Conservation (phyloP, 2,329 filamentous ascomycete species). For the Hypoxylon sp. region DNA sequence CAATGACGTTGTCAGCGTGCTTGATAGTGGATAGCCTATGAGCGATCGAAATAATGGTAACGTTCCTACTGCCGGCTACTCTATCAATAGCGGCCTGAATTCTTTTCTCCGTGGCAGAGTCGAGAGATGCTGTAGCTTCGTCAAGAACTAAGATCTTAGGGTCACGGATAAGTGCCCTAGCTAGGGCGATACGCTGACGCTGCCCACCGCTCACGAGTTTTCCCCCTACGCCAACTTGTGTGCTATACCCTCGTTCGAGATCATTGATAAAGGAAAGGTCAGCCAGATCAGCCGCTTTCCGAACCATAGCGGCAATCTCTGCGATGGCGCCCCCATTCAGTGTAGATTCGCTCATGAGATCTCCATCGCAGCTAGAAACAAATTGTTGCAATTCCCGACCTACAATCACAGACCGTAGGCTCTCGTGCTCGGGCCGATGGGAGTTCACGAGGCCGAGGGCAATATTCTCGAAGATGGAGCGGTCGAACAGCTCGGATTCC, state of each 20-base stretch:
- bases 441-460: constrained; percentile 65
- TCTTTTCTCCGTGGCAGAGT: constrained; percentile 69
- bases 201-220: constrained; percentile 72
- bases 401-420: constrained; percentile 59
- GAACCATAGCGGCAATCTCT: constrained; percentile 64
- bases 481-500: constrained; percentile 61
- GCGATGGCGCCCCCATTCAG: constrained; percentile 45
- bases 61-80: constrained; percentile 60
- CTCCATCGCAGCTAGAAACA: constrained; percentile 54
- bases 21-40: constrained; percentile 71
- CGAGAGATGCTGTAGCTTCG: constrained; percentile 73
- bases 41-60: constrained; percentile 76
- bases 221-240: constrained; percentile 67
- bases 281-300: constrained; percentile 66
- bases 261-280: constrained; percentile 68
- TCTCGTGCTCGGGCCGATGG: constrained; percentile 56
- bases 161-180: constrained; percentile 70
- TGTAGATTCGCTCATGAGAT: constrained; percentile 44
- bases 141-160: constrained; percentile 72
- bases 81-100: constrained; percentile 67
- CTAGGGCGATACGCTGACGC: constrained; percentile 72
- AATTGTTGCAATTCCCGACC: constrained; percentile 62
- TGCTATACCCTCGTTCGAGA: constrained; percentile 69
- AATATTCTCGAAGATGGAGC: constrained; percentile 65
- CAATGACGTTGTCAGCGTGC: constrained; percentile 74